These are phyloP conservation scores for Akanthomyces dipterigenus DNA, from an alignment of 2,329 filamentous ascomycete species.

Conservation along the genomic window DNA sequence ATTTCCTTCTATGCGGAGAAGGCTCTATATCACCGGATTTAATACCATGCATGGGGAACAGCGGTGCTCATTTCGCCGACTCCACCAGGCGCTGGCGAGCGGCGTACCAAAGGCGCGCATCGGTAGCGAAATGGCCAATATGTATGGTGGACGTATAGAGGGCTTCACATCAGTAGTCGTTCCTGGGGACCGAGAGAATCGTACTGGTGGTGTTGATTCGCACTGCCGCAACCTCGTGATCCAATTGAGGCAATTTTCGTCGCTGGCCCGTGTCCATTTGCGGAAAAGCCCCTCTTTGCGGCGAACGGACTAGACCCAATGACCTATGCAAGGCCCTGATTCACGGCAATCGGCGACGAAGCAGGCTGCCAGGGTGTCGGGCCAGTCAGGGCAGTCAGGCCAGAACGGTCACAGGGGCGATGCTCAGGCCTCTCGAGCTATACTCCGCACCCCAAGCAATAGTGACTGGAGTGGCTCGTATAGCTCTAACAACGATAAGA, in stretches of 20 bases:
- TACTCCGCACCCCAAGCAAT: neutral
- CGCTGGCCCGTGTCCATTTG: neutral
- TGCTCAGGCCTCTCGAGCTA: neutral
- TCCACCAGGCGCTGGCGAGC: neutral
- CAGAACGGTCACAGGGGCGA: neutral
- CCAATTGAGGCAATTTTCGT: neutral
- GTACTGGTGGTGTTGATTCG: neutral
- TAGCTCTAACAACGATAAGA: neutral
- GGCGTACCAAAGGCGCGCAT: neutral
- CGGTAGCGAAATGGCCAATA: neutral
- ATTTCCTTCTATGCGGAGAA: neutral
- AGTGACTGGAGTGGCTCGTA: neutral
- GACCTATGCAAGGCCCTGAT: neutral
- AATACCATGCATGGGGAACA: neutral
- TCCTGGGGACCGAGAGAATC: neutral
- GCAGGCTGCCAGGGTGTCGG: neutral
- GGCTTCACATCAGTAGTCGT: neutral
- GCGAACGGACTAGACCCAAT: neutral
- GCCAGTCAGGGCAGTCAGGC: slow-evolving; percentile 1
- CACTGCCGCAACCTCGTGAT: neutral
- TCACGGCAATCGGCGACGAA: neutral
- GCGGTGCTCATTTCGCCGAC: slow-evolving; percentile 2
- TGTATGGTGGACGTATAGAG: neutral
- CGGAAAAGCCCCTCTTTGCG: neutral
- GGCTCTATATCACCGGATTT: slow-evolving; percentile 3